Conservation (phyloP, 2,329 filamentous ascomycete species). For the Fusarium nelsonii region DNA sequence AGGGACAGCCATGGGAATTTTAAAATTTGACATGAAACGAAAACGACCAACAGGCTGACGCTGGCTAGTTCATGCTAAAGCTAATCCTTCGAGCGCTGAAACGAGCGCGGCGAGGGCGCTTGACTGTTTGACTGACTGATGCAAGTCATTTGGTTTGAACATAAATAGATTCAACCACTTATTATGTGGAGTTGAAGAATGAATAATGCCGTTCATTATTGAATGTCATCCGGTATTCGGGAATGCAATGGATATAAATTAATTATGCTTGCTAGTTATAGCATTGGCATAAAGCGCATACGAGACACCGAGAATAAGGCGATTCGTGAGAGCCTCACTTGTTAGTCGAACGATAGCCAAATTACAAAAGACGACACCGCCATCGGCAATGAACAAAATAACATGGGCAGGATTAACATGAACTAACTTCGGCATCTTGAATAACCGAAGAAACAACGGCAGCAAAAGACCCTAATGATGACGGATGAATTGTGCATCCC, state of each 20-base stretch:
- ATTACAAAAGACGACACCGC: background rate
- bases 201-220: background rate
- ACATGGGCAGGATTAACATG: conserved; percentile 8
- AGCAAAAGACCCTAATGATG: conserved; percentile 16
- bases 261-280: background rate
- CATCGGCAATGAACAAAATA: background rate
- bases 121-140: background rate
- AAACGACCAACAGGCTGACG: background rate
- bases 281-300: background rate
- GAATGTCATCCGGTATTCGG: background rate
- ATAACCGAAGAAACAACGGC: conserved; percentile 4
- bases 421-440: conserved; percentile 24
- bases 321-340: conserved; percentile 9
- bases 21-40: conserved; percentile 13
- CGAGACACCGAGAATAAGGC: background rate
- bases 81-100: conserved; percentile 5
- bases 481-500: conserved; percentile 9
- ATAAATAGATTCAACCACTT: conserved; percentile 1
- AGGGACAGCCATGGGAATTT: background rate
- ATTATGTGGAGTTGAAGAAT: background rate
- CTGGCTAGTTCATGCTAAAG: background rate
- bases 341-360: background rate
- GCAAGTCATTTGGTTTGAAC: background rate
- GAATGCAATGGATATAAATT: background rate
- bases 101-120: conserved; percentile 1